Base-by-base conservation (phyloP, 2,329 filamentous ascomycete genomes). In the Nigrospora osmanthi region DNA sequence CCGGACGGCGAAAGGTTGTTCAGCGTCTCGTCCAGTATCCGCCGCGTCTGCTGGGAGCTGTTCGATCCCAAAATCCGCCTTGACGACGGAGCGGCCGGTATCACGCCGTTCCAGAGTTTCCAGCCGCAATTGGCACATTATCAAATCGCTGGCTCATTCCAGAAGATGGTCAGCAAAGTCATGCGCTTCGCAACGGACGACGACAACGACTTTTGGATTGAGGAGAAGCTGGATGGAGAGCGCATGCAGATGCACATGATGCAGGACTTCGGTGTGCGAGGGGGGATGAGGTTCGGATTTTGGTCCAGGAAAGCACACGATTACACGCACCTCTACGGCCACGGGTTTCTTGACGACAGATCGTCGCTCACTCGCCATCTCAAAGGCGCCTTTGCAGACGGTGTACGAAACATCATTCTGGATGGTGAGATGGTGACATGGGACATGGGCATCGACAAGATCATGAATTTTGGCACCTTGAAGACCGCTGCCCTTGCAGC, bases 361-460 rank as follows among this genome's bases (percentile, higher is more conserved):
- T 84, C 85, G 9, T 82, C 89, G 7, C 63, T 97, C 43, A 95
- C 91, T 0, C 77, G 88, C 32, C 84, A 95, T 59, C 70, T 97
- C 16, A 80, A 80, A 43, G 73, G 80, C 35, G 89, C 88, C 0
- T 97, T 98, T 60, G 72, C 81, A 2, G 69, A 80, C 1, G 82
- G 83, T 2, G 89, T 97, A 1, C 75, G 83, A 14, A 96, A 87
- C 58, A 75, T 95, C 52, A 95, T 98, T 41, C 73, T 98, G 0
- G 93, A 98, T 56, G 93, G 93, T 11, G 93, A 98, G 62, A 98
- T 98, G 93, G 89, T 98, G 47, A 95, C 90, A 1, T 98, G 93
- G 93, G 89, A 97, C 59, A 87, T 89, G 49, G 80, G 84, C 38
- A 73, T 86, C 41, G 86, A 95, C 66, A 85, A 85, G 45, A 86